Evolutionary conservation across 176 grass and related monocot species (phyloP).

Genomic region (Oryza rufipogon): DNA sequence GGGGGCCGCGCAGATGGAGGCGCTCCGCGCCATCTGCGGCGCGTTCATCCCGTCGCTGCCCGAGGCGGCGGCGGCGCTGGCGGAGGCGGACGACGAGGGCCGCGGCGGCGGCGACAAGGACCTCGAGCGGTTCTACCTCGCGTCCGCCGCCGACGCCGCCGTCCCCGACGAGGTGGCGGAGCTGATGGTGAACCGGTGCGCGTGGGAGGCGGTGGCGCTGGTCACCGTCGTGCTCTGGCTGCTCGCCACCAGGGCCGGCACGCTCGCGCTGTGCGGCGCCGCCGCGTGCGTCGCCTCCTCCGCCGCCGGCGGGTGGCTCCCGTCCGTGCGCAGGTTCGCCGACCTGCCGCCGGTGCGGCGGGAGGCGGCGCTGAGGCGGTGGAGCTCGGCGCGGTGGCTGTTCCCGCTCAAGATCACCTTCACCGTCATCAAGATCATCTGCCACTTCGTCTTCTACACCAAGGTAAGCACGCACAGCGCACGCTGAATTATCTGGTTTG

Average conservation of each 20-base stretch:
- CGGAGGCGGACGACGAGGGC: constrained; percentile 30
- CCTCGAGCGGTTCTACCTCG: constrained; percentile 69
- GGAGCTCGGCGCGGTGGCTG: constrained; percentile 57
- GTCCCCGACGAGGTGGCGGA: constrained; percentile 92
- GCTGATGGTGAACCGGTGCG: constrained; percentile 57
- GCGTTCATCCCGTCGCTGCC: constrained; percentile 69
- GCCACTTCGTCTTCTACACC: constrained; percentile 73
- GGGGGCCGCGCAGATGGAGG: constrained; percentile 61
- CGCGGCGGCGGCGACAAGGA: constrained; percentile 54
- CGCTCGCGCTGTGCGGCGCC: constrained; percentile 66
- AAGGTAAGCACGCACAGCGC: constrained; percentile 44
- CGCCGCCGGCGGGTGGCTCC: constrained; percentile 22
- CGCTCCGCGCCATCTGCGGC: constrained; percentile 78
- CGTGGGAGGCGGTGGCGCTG: constrained; percentile 52
- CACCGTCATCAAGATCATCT: constrained; percentile 59
- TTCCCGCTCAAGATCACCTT: constrained; percentile 65
- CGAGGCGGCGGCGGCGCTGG: neutral
- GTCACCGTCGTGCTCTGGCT: constrained; percentile 67
- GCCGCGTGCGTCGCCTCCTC: constrained; percentile 35
- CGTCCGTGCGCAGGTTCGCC: constrained; percentile 64
- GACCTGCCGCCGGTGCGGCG: constrained; percentile 60
- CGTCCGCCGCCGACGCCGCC: constrained; percentile 62
- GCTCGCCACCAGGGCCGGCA: constrained; percentile 69
- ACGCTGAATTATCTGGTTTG: neutral
- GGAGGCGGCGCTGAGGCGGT: constrained; percentile 61